Evolutionary conservation across 2,329 filamentous ascomycete genomes (phyloP), one percentile per base, ranked within the genome.

Genomic region (Aspergillus novoparasiticus): DNA sequence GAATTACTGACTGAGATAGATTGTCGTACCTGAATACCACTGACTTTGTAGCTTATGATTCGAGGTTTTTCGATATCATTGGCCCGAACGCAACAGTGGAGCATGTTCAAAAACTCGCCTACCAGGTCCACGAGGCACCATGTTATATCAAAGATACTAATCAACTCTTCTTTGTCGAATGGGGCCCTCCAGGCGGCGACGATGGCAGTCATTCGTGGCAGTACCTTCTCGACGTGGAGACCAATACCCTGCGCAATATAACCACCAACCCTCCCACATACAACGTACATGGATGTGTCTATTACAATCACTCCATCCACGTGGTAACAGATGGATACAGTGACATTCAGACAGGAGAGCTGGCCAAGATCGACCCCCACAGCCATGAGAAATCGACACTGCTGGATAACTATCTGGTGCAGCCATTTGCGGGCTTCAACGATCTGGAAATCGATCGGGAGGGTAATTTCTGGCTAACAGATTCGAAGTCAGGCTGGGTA

Each of bases 91-190:
- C 62, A 4, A 66, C 48, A 16, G 54, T 64, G 6, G 60, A 63
- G 14, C 64, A 64, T 23, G 54, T 64, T 19, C 64, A 64, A 30
- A 57, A 62, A 4, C 43, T 64, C 1, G 59, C 64, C 4, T 63
- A 43, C 34, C 62, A 66, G 39, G 28, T 51, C 6, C 64, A 64
- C 19, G 62, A 64, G 34, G 59, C 57, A 1, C 64, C 62, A 0
- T 66, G 59, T 36, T 64, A 62, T 23, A 64, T 64, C 26, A 54
- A 50, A 12, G 59, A 60, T 4, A 64, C 62, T 6, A 58, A 59
- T 1, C 48, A 66, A 26, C 54, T 66, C 0, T 64, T 66, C 34
- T 66, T 66, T n/a, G 62, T 64, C 6, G 64, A 66, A 61, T 66
- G 62, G 62, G 64, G 64, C 3, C 60, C 62, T 3, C 62, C 64